Conservation (phyloP, 129 eudicot species). For the Heracleum sosnowskyi region DNA sequence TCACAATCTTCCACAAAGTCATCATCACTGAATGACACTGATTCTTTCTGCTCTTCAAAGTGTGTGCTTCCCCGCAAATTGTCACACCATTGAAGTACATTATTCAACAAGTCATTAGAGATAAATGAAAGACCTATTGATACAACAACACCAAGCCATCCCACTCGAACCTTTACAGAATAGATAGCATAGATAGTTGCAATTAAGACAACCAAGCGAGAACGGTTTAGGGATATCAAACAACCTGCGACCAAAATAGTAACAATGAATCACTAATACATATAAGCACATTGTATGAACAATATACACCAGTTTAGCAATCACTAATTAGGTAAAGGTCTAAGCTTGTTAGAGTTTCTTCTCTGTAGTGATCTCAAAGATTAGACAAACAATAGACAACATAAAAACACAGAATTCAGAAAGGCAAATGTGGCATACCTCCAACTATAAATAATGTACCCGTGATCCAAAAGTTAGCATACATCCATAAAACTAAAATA, state of each 20-base stretch:
- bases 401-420: not conserved
- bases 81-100: slow-evolving; percentile 83
- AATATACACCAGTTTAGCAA: not conserved
- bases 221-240: slow-evolving; percentile 81
- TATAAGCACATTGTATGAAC: not conserved
- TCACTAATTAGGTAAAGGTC: not conserved
- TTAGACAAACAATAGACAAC: not conserved
- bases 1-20: slow-evolving; percentile 54
- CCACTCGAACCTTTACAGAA: slow-evolving; percentile 69
- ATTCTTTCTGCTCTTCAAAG: slow-evolving; percentile 55
- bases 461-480: slow-evolving; percentile 94
- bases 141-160: slow-evolving; percentile 81
- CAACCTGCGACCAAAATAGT: slow-evolving; percentile 46
- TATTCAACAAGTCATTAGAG: slow-evolving; percentile 62
- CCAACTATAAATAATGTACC: slow-evolving; percentile 90
- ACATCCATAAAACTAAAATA: slow-evolving; percentile 89
- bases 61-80: slow-evolving; percentile 62
- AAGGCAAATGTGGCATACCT: slow-evolving; percentile 38
- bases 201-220: slow-evolving; percentile 73
- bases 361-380: not conserved
- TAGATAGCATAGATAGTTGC: slow-evolving; percentile 73
- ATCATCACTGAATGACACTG: slow-evolving; percentile 61
- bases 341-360: not conserved
- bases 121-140: slow-evolving; percentile 74
- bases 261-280: not conserved